phyloP scores from a whole-genome alignment of 495 filamentous ascomycete genomes.

The Aspergillus affinis region DNA sequence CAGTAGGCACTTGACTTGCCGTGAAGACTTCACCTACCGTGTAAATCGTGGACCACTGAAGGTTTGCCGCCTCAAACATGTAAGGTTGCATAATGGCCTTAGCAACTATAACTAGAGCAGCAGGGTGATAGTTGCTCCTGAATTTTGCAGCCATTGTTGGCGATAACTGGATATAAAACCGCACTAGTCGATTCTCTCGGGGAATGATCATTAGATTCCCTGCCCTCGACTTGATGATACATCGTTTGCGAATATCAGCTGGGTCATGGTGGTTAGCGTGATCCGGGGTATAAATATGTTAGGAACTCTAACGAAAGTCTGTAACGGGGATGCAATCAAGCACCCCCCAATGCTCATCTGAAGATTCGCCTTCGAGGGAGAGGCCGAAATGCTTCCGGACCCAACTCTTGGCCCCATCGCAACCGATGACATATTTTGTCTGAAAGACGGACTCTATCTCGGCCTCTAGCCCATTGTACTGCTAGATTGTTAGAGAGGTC shows the following conservation, averaged over 20 bases:
- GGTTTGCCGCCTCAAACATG: constrained; percentile 19
- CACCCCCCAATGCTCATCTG: constrained; percentile 56
- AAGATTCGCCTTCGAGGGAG: constrained; percentile 17
- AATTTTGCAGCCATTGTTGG: constrained; percentile 4
- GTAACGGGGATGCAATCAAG: constrained; percentile 59
- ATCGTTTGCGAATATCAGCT: constrained; percentile 59
- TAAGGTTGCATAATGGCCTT: constrained; percentile 57
- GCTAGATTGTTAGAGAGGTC: neutral
- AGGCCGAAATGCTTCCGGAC: constrained; percentile 52
- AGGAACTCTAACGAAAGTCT: constrained; percentile 44
- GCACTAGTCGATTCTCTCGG: constrained; percentile 59
- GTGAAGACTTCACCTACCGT: neutral
- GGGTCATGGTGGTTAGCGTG: neutral
- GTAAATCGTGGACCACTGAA: constrained; percentile 17
- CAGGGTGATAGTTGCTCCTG: constrained; percentile 1
- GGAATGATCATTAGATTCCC: constrained; percentile 64
- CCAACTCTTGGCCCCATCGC: constrained; percentile 63
- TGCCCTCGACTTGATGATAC: constrained; percentile 54
- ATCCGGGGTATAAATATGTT: neutral
- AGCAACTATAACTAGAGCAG: constrained; percentile 32
- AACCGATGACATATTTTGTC: constrained; percentile 61
- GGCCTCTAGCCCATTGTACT: neutral
- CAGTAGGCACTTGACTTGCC: neutral
- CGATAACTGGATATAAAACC: constrained; percentile 60
- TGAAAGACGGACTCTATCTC: constrained; percentile 14